These are phyloP conservation scores for Colletotrichum sp. DNA, from an alignment of 2,329 filamentous ascomycete genomes.

Conservation along the genomic window DNA sequence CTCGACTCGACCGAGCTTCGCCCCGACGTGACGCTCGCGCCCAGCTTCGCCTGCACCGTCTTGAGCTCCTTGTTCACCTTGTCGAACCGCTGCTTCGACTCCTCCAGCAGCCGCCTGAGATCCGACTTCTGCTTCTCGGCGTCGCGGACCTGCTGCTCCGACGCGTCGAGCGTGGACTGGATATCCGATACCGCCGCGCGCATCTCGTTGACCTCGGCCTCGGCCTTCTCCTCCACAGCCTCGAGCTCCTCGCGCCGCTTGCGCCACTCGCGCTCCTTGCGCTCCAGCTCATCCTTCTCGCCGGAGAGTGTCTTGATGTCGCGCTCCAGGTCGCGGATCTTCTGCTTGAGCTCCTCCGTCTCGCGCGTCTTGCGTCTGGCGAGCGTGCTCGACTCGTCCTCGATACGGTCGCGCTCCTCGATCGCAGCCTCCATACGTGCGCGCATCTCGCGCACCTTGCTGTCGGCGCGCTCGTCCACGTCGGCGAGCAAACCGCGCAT, in stretches of 20 bases:
- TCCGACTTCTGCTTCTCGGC: conserved; percentile 83
- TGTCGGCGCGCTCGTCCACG: conserved; percentile 82
- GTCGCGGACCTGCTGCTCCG: conserved; percentile 83
- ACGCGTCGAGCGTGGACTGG: conserved; percentile 81
- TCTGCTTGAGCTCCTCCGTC: conserved; percentile 82
- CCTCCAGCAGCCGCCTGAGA: conserved; percentile 76
- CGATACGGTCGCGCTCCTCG: conserved; percentile 91
- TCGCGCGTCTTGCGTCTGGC: conserved; percentile 80
- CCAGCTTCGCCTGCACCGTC: conserved; percentile 52
- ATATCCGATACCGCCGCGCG: conserved; percentile 79
- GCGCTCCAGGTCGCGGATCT: conserved; percentile 81
- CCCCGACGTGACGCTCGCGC: conserved; percentile 33
- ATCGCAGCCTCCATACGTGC: conserved; percentile 86
- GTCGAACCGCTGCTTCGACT: conserved; percentile 77
- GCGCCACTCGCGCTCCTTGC: conserved; percentile 76
- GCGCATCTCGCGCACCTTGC: conserved; percentile 85
- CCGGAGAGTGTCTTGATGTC: conserved; percentile 72
- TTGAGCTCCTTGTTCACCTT: conserved; percentile 75
- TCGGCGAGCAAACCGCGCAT: conserved; percentile 91
- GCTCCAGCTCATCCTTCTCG: conserved; percentile 80
- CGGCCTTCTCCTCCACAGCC: conserved; percentile 68
- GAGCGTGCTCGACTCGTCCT: conserved; percentile 84
- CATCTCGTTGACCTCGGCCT: conserved; percentile 77
- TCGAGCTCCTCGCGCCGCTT: conserved; percentile 79
- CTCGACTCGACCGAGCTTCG: conserved; percentile 52